Conservation (phyloP, 2,329 filamentous ascomycete species). For the Penicillium sp. region DNA sequence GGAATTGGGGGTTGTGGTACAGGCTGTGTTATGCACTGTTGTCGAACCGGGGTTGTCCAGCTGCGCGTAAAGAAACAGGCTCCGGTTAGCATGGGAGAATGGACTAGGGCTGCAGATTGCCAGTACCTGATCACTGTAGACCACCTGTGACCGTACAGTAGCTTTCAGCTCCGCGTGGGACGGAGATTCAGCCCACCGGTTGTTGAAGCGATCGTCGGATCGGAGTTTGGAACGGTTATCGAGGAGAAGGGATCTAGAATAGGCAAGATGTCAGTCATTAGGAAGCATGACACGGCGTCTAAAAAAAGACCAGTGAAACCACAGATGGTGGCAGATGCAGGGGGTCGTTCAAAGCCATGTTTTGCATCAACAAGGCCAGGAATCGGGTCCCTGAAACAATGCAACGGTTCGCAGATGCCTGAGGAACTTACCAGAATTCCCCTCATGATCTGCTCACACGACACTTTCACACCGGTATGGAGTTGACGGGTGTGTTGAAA, state of each 20-base stretch:
- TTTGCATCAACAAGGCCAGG: slow-evolving; percentile 16
- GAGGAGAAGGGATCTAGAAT: slow-evolving; percentile 14
- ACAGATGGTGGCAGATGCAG: slow-evolving; percentile 21
- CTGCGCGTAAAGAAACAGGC: background rate
- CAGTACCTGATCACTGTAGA: slow-evolving; percentile 13
- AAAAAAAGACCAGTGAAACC: slow-evolving; percentile 24
- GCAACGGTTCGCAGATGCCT: slow-evolving; percentile 2
- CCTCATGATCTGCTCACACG: slow-evolving; percentile 19
- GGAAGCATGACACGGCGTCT: slow-evolving; percentile 1
- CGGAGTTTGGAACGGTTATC: slow-evolving; percentile 4
- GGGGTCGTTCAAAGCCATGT: slow-evolving; percentile 17
- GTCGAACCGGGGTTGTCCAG: background rate
- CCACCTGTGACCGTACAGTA: slow-evolving; percentile 7
- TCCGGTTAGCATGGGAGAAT: slow-evolving; percentile 8
- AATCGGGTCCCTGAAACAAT: slow-evolving; percentile 13
- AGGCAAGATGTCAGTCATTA: slow-evolving; percentile 14
- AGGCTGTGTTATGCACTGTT: background rate
- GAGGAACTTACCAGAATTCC: slow-evolving; percentile 13
- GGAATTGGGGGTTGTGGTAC: background rate
- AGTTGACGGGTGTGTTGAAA: slow-evolving; percentile 1
- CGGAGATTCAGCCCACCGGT: background rate
- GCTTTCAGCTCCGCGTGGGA: background rate
- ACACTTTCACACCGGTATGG: background rate
- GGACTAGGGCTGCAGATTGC: slow-evolving; percentile 9
- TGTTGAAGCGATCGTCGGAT: background rate